Evolutionary conservation across 768 basidiomycete species (phyloP).

Genomic region (Lentinula aciculospora): DNA sequence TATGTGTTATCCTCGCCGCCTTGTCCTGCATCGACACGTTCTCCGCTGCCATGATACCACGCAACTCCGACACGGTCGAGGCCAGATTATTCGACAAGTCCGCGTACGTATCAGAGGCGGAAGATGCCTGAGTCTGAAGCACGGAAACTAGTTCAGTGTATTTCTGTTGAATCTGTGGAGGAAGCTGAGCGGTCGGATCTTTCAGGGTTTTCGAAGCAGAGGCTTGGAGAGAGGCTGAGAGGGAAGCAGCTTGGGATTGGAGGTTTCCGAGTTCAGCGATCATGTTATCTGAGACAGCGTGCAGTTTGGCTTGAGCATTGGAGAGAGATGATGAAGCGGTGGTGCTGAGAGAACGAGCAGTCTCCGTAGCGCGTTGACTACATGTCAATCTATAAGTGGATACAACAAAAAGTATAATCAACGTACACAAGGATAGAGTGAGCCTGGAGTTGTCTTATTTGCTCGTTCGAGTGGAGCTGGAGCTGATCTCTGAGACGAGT

Average conservation of each 20-base stretch:
- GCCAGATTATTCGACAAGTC: constrained; percentile 42
- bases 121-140: not conserved
- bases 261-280: constrained; percentile 61
- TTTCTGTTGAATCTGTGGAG: constrained; percentile 49
- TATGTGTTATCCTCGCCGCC: constrained; percentile 45
- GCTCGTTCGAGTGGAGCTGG: constrained; percentile 62
- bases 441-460: constrained; percentile 61
- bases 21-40: constrained; percentile 61
- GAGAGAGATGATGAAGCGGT: constrained; percentile 53
- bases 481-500: constrained; percentile 58
- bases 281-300: constrained; percentile 61
- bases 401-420: too few relatives aligned
- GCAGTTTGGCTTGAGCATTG: constrained; percentile 51
- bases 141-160: not conserved
- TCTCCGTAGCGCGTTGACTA: constrained; percentile 67
- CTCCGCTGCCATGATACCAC: constrained; percentile 43
- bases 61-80: constrained; percentile 47
- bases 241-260: constrained; percentile 48
- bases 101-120: constrained; percentile 30
- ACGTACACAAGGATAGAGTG: constrained; percentile 64
- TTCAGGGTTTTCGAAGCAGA: constrained; percentile 21
- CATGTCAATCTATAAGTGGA: too few relatives aligned
- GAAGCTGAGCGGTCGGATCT: constrained; percentile 39
- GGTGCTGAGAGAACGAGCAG: constrained; percentile 56
- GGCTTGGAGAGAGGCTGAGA: constrained; percentile 37